Evolutionary conservation across 208 protist species (phyloP).

Genomic region (Leishmania turanica): DNA sequence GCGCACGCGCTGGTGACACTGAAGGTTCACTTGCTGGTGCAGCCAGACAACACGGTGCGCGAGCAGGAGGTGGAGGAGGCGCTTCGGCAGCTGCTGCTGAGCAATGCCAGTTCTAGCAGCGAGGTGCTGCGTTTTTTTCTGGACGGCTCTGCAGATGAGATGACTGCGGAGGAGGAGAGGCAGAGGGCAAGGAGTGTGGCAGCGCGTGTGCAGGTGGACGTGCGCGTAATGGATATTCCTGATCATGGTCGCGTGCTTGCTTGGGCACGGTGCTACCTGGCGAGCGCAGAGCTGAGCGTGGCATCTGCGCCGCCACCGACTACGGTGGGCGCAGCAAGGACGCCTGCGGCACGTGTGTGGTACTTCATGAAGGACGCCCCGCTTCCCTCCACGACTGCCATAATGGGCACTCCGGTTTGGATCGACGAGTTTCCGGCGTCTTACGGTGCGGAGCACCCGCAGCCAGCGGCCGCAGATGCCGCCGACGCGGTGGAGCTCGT

Average conservation of each 20-base stretch:
- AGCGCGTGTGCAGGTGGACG: slow-evolving; percentile 20
- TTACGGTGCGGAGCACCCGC: background rate
- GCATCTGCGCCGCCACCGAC: background rate
- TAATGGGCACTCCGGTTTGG: slow-evolving; percentile 23
- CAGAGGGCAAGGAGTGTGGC: slow-evolving; percentile 10
- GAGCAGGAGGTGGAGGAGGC: slow-evolving; percentile 32
- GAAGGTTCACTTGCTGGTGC: slow-evolving; percentile 26
- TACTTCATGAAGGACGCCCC: slow-evolving; percentile 35
- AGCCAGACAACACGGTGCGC: slow-evolving; percentile 33
- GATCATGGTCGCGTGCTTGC: slow-evolving; percentile 34
- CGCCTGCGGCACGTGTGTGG: slow-evolving; percentile 33
- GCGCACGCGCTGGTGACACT: slow-evolving; percentile 22
- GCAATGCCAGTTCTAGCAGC: slow-evolving; percentile 13
- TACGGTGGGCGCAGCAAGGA: background rate
- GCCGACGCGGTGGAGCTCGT: background rate
- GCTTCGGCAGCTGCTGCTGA: slow-evolving; percentile 18
- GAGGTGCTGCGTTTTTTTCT: slow-evolving; percentile 25
- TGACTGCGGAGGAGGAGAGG: slow-evolving; percentile 14
- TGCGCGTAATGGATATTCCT: slow-evolving; percentile 34
- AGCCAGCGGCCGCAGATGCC: background rate
- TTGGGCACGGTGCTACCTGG: slow-evolving; percentile 18
- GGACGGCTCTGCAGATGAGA: background rate
- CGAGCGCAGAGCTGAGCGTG: background rate
- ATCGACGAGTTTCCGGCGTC: slow-evolving; percentile 23
- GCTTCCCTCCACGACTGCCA: slow-evolving; percentile 9